phyloP scores from a whole-genome alignment of 768 basidiomycete species.

The Tremella yokohamensis region DNA sequence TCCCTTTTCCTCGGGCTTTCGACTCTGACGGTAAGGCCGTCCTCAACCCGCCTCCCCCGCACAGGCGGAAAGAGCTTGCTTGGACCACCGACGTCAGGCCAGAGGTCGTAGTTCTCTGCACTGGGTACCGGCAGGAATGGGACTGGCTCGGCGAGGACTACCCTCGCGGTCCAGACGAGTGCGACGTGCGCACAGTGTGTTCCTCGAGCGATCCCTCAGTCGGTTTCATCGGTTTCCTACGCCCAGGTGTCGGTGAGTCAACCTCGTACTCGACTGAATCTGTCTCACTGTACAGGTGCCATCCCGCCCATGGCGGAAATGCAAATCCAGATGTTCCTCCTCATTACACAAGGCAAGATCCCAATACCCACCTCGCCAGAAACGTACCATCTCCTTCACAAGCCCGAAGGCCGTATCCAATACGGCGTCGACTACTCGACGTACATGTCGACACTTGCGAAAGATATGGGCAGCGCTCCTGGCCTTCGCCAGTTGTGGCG shows the following conservation, averaged over 20 bases:
- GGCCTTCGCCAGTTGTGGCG: conserved; percentile 56
- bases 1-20: conserved; percentile 59
- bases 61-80: conserved; percentile 51
- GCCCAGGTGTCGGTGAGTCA: conserved; percentile 59
- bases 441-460: conserved; percentile 61
- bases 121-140: conserved; percentile 52
- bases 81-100: conserved; percentile 41
- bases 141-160: conserved; percentile 45
- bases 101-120: conserved; percentile 34
- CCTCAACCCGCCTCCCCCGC: conserved; percentile 53
- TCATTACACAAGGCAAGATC: conserved; percentile 53
- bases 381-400: conserved; percentile 60
- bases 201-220: conserved; percentile 54
- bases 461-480: conserved; percentile 60
- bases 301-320: conserved; percentile 63
- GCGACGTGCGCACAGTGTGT: conserved; percentile 41
- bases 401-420: conserved; percentile 58
- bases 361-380: conserved; percentile 55
- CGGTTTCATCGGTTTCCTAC: conserved; percentile 60
- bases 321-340: conserved; percentile 62
- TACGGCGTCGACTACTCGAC: conserved; percentile 62
- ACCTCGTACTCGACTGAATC: conserved; percentile 1
- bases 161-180: conserved; percentile 40
- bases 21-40: conserved; percentile 54
- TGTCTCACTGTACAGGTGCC: conserved; percentile 44